phyloP scores from a whole-genome alignment of 768 basidiomycete genomes.

The Hygrocybe punicea region DNA sequence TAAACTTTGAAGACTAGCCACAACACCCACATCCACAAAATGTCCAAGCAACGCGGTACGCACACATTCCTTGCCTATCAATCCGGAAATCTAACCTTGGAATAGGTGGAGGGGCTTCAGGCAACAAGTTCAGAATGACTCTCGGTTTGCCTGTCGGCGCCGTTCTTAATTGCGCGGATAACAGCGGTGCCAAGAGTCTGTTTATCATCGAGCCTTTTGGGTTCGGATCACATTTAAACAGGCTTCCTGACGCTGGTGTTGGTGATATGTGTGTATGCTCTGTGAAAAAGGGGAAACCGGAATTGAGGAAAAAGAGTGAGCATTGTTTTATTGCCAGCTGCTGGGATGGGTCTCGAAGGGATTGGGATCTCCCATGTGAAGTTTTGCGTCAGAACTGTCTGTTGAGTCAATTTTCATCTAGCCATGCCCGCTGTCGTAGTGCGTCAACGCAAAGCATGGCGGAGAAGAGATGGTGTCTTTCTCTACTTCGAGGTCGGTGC shows the following conservation, averaged over 20 bases:
- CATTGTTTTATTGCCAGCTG: conserved; percentile 13
- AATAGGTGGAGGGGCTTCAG: conserved; percentile 63
- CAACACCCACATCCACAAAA: not conserved
- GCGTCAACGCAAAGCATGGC: conserved; percentile 98
- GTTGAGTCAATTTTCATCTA: conserved; percentile 25
- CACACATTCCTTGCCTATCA: not conserved
- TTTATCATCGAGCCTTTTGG: conserved; percentile 94
- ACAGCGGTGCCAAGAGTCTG: conserved; percentile 96
- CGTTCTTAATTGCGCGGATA: conserved; percentile 97
- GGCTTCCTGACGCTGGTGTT: conserved; percentile 93
- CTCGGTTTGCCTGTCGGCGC: conserved; percentile 92
- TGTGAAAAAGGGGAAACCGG: conserved; percentile 99
- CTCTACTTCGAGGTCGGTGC: conserved; percentile 87
- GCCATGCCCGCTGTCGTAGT: conserved; percentile 97
- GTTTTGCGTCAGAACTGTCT: too few relatives aligned
- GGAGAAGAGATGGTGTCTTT: conserved; percentile 96
- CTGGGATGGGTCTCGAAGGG: not conserved
- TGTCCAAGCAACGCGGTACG: conserved; percentile 7
- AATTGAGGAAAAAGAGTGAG: conserved; percentile 98
- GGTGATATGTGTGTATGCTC: conserved; percentile 95
- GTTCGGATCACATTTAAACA: conserved; percentile 93
- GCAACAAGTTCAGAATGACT: conserved; percentile 95
- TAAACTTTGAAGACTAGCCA: not conserved
- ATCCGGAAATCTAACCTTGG: not conserved
- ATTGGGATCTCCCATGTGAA: too few relatives aligned